These are phyloP conservation scores for Botrytis squamosa DNA, from an alignment of 2,329 filamentous ascomycete genomes.

Conservation along the genomic window DNA sequence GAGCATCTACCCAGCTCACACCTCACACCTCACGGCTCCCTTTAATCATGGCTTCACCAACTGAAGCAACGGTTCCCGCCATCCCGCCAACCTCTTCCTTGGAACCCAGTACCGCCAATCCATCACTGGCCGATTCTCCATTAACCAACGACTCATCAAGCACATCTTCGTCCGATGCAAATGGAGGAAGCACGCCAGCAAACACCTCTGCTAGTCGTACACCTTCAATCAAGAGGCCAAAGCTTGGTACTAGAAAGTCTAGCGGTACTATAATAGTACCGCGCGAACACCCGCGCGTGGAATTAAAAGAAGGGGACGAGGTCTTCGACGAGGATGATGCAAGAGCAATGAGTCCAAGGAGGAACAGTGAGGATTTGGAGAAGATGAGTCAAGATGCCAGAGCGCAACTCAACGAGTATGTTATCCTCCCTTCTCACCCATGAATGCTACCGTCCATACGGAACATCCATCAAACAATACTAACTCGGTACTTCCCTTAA, in stretches of 20 bases:
- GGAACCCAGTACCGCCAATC: constrained; percentile 15
- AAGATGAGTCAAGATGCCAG: constrained; percentile 81
- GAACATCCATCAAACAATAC: constrained; percentile 21
- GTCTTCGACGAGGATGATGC: constrained; percentile 81
- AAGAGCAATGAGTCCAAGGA: constrained; percentile 87
- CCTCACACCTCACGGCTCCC: constrained; percentile 7
- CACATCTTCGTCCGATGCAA: constrained; percentile 20
- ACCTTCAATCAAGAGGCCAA: constrained; percentile 51
- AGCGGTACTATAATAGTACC: constrained; percentile 82
- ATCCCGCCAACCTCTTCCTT: constrained; percentile 2
- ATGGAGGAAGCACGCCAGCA: constrained; percentile 20
- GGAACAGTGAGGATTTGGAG: constrained; percentile 88
- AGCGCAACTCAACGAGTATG: constrained; percentile 56
- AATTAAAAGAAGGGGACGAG: constrained; percentile 65
- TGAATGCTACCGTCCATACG: not conserved
- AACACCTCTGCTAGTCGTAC: constrained; percentile 20
- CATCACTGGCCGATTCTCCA: constrained; percentile 15
- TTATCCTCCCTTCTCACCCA: constrained; percentile 32
- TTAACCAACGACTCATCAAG: constrained; percentile 14
- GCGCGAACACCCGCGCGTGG: constrained; percentile 70
- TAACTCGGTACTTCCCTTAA: constrained; percentile 10
- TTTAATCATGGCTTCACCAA: constrained; percentile 18
- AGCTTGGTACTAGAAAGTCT: constrained; percentile 70
- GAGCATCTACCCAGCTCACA: not conserved
- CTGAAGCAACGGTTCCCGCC: constrained; percentile 10